Base-by-base conservation (phyloP, 345 rosid genomes). In the Rhizophora apiculata region DNA sequence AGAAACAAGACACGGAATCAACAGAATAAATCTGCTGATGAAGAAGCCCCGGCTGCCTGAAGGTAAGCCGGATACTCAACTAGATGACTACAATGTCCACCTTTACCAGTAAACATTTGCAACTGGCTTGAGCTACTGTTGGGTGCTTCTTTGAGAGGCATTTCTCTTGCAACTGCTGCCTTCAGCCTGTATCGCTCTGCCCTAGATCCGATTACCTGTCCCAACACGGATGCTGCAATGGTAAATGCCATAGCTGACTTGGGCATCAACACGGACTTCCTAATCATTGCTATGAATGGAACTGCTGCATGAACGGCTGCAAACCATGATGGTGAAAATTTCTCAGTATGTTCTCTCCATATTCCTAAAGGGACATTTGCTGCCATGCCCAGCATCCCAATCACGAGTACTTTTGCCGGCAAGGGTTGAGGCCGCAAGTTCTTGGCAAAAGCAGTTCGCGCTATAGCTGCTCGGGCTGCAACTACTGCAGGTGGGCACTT, bases 151-250 rank as follows among this genome's bases (percentile, higher is more conserved):
- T 31, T 22, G 0, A 74, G 73, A 37, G 81, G 34, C 27, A 78
- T 68, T 73, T 61, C 75, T 74, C 83, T 85, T 31, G 83, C 85
- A 62, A 84, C 82, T 20, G 78, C 69, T 3, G 84, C 77, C 80
- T 87, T 88, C 76, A 92, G 74, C 62, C 96, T 85, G 66, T 82
- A 79, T 57, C 93, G 85, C 84, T 95, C 99, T 55, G 97, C 96
- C 83, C 99, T 92, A 10, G 99, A 92, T 49, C 99, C 99, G n/a
- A 95, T 84, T 15, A 92, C 88, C 68, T 95, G 99, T 68, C 97
- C 98, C 63, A 91, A 74, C 26, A 91, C 64, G 1, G 97, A 91
- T 4, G 97, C 97, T 20, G 88, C 99, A 31, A 94, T 89, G 4
- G 99, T 94, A 60, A 92, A 87, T 2, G 92, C 96, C 97, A 95